A percentile compares a stretch with the other conserved stretches of the same genome.
phyloP scores from a whole-genome alignment of 2,329 filamentous ascomycete species.

The Botrytis hyacinthi region DNA sequence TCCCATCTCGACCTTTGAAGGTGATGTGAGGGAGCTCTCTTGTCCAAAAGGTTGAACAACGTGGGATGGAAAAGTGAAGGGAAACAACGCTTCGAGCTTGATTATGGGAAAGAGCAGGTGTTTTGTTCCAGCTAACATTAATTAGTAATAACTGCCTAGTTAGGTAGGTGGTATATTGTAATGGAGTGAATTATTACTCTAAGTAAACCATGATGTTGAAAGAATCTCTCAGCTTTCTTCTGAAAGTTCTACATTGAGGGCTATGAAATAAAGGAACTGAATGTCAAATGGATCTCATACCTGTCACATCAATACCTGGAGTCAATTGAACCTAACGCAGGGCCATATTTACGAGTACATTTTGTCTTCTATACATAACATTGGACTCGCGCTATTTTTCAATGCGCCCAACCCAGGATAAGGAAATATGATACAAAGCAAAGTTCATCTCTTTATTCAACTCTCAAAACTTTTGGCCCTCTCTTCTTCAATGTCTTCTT shows the following conservation, averaged over 20 bases:
- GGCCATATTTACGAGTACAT: conserved; percentile 34
- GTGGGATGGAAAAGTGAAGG: background rate
- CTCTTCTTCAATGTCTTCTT: conserved; percentile 72
- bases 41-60: background rate
- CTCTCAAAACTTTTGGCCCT: conserved; percentile 67
- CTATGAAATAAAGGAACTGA: background rate
- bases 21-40: background rate
- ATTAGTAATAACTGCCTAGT: background rate
- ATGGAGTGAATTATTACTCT: background rate
- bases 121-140: background rate
- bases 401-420: conserved; percentile 24
- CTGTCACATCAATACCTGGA: background rate
- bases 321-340: background rate
- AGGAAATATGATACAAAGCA: conserved; percentile 37
- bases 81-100: background rate
- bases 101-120: background rate
- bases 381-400: conserved; percentile 27
- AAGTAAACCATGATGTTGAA: background rate
- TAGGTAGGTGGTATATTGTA: background rate
- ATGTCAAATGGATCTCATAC: background rate
- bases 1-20: background rate
- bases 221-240: background rate
- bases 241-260: background rate
- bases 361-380: conserved; percentile 31
- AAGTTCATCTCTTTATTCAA: conserved; percentile 54